Evolutionary conservation across 1,284 basidiomycete genomes (phyloP), one percentile per base, ranked within the genome.

Genomic region (Tylopilus sp.): DNA sequence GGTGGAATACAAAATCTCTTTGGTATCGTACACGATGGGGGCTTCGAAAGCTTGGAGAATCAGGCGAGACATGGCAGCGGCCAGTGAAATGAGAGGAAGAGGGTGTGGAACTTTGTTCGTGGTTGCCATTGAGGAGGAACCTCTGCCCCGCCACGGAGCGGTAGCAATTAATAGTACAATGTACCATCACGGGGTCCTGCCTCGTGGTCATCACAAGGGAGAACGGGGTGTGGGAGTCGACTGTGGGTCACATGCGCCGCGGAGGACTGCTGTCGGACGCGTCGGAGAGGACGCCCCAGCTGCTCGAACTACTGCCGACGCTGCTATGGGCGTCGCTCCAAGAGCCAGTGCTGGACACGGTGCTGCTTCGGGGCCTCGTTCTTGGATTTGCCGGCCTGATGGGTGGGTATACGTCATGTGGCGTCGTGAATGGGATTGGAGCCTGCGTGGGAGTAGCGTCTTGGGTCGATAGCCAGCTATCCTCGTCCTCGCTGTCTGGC

Each of bases 321-420:
- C 49, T 52, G 39, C 56, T 63, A 31, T 64, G 60, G 5, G 65
- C 65, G 28, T 68, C 65, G 11, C 61, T 68, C 62, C 62, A 64
- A 13, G 64, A 53, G 30, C 54, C 63, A 26, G 33, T 18, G 12
- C 46, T 44, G 34, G 34, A 52, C 8, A 19, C 36, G 40, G 58
- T 63, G 21, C 16, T 30, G 41, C 64, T 53, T 13, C 51, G 55
- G 15, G 53, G 37, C 18, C 42, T 25, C 13, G 11, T n/a, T 16
- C 40, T 42, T 33, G 30, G 4, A 33, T 44, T 30, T 15, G 41
- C 8, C 5, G 28, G 15, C 1, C 11, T 12, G 9, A 29, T 6
- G 37, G 11, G 41, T 21, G 21, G 15, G 10, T 37, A 26, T 7
- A 38, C 23, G 15, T 33, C 11, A 3, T 31, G 34, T 19, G 59